These are phyloP conservation scores for Gossypium rotundifolium DNA, from an alignment of 345 rosid genomes.

Conservation along the genomic window DNA sequence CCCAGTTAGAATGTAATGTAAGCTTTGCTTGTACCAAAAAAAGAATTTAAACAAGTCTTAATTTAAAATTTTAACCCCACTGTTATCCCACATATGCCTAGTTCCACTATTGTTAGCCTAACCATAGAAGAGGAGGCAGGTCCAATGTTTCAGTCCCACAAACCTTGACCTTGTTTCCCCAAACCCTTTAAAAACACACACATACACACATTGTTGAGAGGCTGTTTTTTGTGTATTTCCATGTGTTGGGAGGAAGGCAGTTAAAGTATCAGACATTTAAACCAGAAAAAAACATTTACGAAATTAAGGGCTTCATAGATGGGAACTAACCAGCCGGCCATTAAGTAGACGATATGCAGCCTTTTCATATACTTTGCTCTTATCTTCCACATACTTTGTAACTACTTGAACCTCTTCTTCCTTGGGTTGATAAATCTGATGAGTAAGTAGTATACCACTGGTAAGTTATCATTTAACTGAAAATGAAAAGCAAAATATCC, in stretches of 20 bases:
- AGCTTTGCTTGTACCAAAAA: too few relatives aligned
- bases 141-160: neutral
- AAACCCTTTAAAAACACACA: neutral
- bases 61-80: neutral
- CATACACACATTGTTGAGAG: neutral
- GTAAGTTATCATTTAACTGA: conserved; percentile 4
- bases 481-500: neutral
- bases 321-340: conserved; percentile 54
- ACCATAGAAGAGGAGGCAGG: neutral
- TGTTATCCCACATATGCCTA: neutral
- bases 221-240: neutral
- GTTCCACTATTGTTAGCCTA: neutral
- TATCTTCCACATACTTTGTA: conserved; percentile 38
- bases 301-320: conserved; percentile 8
- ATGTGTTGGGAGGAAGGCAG: neutral
- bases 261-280: neutral
- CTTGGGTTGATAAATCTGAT: conserved; percentile 60
- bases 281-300: neutral
- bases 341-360: conserved; percentile 72
- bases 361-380: conserved; percentile 55
- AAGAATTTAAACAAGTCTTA: neutral
- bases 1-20: too few relatives aligned
- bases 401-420: conserved; percentile 80
- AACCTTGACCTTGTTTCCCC: neutral
- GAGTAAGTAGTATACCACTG: conserved; percentile 7